Percentiles rank a stretch among this genome's conserved stretches.
Conservation (phyloP, 768 basidiomycete species). For the Gyrodon lividus region DNA sequence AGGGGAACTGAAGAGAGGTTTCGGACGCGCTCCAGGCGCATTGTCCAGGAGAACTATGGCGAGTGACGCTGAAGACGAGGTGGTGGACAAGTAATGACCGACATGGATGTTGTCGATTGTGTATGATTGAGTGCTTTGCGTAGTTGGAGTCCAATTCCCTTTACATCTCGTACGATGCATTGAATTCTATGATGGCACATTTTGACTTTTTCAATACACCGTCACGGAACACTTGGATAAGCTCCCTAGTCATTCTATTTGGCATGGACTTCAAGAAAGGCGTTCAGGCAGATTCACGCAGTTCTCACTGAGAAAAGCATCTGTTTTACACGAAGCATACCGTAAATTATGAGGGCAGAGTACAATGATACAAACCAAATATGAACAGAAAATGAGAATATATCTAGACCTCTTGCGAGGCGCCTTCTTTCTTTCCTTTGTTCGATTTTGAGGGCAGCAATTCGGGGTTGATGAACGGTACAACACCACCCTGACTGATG, state of each 20-base stretch:
- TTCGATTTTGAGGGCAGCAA: conserved; percentile 43
- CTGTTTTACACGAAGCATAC: conserved; percentile 26
- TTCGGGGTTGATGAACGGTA: conserved; percentile 59
- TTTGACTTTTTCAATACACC: too few species aligned
- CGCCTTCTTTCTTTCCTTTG: conserved; percentile 50
- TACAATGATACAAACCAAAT: conserved; percentile 26
- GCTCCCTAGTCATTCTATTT: neutral
- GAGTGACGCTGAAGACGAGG: conserved; percentile 79
- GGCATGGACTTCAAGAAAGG: too few species aligned
- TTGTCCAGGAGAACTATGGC: conserved; percentile 78
- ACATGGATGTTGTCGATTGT: neutral
- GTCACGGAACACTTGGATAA: too few species aligned
- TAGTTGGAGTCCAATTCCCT: neutral
- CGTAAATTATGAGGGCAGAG: conserved; percentile 28
- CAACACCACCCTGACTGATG: conserved; percentile 78
- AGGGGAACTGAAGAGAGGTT: conserved; percentile 34
- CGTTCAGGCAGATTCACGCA: too few species aligned
- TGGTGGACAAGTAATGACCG: conserved; percentile 39
- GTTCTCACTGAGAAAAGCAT: neutral
- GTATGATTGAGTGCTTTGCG: neutral
- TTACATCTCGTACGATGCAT: neutral
- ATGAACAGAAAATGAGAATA: conserved; percentile 5
- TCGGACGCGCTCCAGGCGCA: conserved; percentile 46
- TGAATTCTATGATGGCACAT: neutral
- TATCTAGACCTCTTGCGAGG: conserved; percentile 49